phyloP scores from a whole-genome alignment of 139 green algal species.

The Micractinium sp. region DNA sequence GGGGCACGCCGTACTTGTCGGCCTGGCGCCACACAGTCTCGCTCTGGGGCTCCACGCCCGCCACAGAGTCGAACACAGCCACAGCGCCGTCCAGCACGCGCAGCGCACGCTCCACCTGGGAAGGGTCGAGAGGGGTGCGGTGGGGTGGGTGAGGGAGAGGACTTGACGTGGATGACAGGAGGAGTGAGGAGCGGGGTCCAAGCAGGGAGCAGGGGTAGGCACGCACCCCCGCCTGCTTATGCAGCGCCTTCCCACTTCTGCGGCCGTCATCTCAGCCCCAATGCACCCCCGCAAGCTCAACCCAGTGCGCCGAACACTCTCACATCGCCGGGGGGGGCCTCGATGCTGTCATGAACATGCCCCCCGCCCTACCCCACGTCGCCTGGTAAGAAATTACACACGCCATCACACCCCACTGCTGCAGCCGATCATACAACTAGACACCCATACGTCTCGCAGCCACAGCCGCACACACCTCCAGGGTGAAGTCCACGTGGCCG shows the following conservation, averaged over 20 bases:
- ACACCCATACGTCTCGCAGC: background rate
- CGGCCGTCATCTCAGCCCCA: too few relatives aligned
- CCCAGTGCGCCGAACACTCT: too few relatives aligned
- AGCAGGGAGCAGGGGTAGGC: background rate
- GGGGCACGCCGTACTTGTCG: constrained; percentile 97
- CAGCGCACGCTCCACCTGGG: constrained; percentile 97
- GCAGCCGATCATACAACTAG: background rate
- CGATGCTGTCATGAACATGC: too few relatives aligned
- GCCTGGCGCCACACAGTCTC: constrained; percentile 99
- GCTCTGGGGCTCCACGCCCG: constrained; percentile 97
- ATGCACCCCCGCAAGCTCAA: too few relatives aligned
- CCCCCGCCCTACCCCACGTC: too few relatives aligned
- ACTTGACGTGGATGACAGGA: too few relatives aligned
- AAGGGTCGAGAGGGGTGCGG: background rate
- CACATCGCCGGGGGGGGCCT: too few relatives aligned
- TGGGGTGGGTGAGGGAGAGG: background rate
- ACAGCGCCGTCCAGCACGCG: constrained; percentile 98
- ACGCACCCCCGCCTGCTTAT: too few relatives aligned
- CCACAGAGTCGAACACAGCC: constrained; percentile 95
- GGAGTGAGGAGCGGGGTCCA: background rate
- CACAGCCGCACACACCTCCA: constrained; percentile 71
- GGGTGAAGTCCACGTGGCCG: constrained; percentile 97
- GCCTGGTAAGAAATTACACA: too few relatives aligned
- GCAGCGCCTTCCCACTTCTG: too few relatives aligned
- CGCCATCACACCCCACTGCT: too few relatives aligned